Base-by-base conservation (phyloP, 140 eudicot species). In the Senecio squalidus region DNA sequence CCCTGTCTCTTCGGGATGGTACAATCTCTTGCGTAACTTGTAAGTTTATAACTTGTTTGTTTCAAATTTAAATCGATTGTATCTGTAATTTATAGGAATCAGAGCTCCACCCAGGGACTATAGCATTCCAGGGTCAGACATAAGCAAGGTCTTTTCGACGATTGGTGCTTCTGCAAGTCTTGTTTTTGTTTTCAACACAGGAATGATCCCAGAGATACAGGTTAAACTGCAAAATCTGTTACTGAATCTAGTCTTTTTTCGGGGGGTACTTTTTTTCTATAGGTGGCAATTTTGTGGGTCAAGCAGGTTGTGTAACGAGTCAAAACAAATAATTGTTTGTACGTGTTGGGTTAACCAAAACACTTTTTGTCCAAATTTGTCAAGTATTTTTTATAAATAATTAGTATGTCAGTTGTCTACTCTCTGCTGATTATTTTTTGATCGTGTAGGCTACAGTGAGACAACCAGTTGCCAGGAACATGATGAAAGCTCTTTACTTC, bases 131-230 rank as follows among this genome's bases (percentile, higher is more conserved):
- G 89, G 89, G 64, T 38, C 88, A 17, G 54, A 48, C 54, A 58
- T 56, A 49, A 78, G 64, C 76, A 84, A 64, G 80, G 66, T 92
- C 52, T 92, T 92, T 29, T 81, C 95, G 24, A 87, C 92, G 44
- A 78, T 87, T 16, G 98, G 98, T 69, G 96, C 96, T 70, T 73
- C 82, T 62, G 96, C 96, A 38, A 87, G 86, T 70, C 90, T 92
- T 74, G 96, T 92, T 72, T 92, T 92, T 63, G 85, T 95, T 22
- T 92, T 92, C 67, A 92, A 92, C 66, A 92, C 99, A 14, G 99
- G 99, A 76, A 93, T 93, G 99, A 93, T 93, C 33, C 99, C 99
- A 15, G 99, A 93, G 72, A 93, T 93, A 45, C 99, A 93, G 98
- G 98, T 91, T 20, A 1, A 16, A 46, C 43, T 46, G 11, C 17